A percentile compares a stretch with the other conserved stretches of the same genome.
Conservation (phyloP, 106 monocot species). For the Gastrodia elata region DNA sequence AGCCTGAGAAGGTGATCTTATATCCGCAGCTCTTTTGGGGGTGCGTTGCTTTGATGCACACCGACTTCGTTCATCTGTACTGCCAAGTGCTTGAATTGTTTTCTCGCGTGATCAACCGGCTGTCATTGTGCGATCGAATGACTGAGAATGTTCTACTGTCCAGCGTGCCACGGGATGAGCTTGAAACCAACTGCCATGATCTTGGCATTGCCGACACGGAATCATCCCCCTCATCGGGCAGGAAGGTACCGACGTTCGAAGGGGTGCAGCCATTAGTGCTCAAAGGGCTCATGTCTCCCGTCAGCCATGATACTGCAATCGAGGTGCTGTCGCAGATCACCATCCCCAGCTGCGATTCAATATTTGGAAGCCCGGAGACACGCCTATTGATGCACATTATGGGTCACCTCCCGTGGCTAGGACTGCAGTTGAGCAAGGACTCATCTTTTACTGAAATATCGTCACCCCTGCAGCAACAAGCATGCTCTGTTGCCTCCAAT, state of each 20-base stretch:
- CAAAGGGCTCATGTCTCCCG: constrained; percentile 84
- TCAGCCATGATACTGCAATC: constrained; percentile 74
- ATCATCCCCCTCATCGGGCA: constrained; percentile 42
- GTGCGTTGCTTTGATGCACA: constrained; percentile 96
- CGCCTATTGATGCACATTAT: constrained; percentile 89
- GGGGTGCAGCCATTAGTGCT: constrained; percentile 94
- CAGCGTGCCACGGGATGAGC: constrained; percentile 91
- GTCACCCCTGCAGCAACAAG: constrained; percentile 49
- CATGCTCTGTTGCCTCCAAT: constrained; percentile 72
- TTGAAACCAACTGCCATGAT: constrained; percentile 47
- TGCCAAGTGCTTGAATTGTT: constrained; percentile 91
- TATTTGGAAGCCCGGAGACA: constrained; percentile 78
- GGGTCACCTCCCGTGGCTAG: constrained; percentile 92
- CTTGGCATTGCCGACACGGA: constrained; percentile 50
- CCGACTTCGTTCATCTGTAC: constrained; percentile 92
- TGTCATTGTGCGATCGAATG: constrained; percentile 75
- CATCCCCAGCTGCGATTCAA: constrained; percentile 78
- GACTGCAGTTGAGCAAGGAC: constrained; percentile 58
- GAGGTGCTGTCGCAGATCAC: constrained; percentile 85
- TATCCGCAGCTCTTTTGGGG: constrained; percentile 99
- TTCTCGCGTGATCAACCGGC: constrained; percentile 63
- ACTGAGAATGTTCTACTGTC: constrained; percentile 89
- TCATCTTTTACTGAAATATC: constrained; percentile 5
- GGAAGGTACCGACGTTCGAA: constrained; percentile 83
- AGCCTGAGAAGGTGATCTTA: constrained; percentile 89